Evolutionary conservation across 371 early-diverging fungal species (phyloP), one percentile per base, ranked within the genome.

Genomic region (Thermomucor indicae-seudaticae): DNA sequence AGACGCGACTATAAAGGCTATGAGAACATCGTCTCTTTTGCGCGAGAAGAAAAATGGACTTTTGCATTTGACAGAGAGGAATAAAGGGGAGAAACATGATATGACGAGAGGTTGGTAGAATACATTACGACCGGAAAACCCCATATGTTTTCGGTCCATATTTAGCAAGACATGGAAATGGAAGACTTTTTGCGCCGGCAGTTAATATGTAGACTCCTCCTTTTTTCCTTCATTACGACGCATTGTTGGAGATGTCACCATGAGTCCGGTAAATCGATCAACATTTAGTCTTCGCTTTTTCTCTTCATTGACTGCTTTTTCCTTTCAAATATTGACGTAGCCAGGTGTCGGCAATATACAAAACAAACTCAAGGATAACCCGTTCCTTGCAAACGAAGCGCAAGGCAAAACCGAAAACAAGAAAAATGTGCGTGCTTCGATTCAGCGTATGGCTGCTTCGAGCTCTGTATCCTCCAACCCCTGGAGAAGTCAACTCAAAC

Each of bases 331-430:
- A 19, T 37, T 37, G 37, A 14, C 37, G 14, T 37, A 37, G 37
- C 37, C 37, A 11, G 16, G 3, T 16, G 37, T 16, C 37, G 44
- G 27, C 28, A 49, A 38, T 11, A 25, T 54, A n/a, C 46, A 54
- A 41, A 47, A 54, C 38, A 54, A 54, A 25, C 54, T 54, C 42
- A 54, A 54, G 42, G 54, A 54, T 22, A 54, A 54, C 35, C 54
- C 54, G 12, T 54, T 54, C 38, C 42, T 54, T 41, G 53, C 50
- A 17, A 37, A 32, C 6, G 25, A 49, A 41, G 5, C 19, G 16
- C 27, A 44, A 51, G 35, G 35, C 44, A 35, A 44, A 43, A 51
- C 51, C 51, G 11, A 39, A 24, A 4, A 29, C 5, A 31, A 20
- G 10, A 54, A 54, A 30, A 23, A 40, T 47, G 47, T 54, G 4